These are phyloP conservation scores for Saccharomycopsis sp. DNA, from an alignment of 805 yeast species.

Conservation along the genomic window DNA sequence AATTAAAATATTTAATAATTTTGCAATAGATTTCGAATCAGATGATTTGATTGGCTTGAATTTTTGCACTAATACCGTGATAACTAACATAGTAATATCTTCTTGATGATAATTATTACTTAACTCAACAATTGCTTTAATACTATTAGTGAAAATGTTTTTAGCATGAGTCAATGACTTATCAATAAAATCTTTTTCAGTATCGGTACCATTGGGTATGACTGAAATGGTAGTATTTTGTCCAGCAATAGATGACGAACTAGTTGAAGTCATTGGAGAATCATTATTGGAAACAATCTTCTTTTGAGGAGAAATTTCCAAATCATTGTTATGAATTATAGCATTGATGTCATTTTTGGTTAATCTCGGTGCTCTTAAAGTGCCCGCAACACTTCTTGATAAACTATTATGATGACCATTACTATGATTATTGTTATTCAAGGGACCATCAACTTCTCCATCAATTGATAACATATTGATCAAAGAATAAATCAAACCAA, in stretches of 20 bases:
- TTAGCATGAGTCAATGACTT: slow-evolving; percentile 2
- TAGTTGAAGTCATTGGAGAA: not conserved
- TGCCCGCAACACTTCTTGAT: slow-evolving; percentile 6
- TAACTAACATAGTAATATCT: slow-evolving; percentile 64
- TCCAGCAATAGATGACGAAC: not conserved
- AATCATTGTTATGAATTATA: slow-evolving; percentile 2
- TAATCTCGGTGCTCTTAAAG: slow-evolving; percentile 1
- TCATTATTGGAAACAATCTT: not conserved
- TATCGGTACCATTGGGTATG: no score
- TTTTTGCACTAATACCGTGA: slow-evolving; percentile 77
- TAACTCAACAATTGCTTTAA: slow-evolving; percentile 56
- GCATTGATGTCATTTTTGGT: slow-evolving; percentile 1
- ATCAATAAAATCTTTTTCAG: slow-evolving; percentile 1
- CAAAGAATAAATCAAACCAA: slow-evolving; percentile 75
- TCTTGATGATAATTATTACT: slow-evolving; percentile 58
- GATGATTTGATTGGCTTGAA: slow-evolving; percentile 25
- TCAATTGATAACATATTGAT: slow-evolving; percentile 55
- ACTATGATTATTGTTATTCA: slow-evolving; percentile 21
- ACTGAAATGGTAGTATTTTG: not conserved
- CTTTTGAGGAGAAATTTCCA: not conserved
- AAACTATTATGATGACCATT: slow-evolving; percentile 4
- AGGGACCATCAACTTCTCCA: slow-evolving; percentile 5
- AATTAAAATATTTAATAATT: slow-evolving; percentile 33
- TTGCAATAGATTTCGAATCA: slow-evolving; percentile 57
- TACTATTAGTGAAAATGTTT: slow-evolving; percentile 49